Evolutionary conservation across 2,329 filamentous ascomycete species (phyloP).

Genomic region (Basipetospora chlamydospora): DNA sequence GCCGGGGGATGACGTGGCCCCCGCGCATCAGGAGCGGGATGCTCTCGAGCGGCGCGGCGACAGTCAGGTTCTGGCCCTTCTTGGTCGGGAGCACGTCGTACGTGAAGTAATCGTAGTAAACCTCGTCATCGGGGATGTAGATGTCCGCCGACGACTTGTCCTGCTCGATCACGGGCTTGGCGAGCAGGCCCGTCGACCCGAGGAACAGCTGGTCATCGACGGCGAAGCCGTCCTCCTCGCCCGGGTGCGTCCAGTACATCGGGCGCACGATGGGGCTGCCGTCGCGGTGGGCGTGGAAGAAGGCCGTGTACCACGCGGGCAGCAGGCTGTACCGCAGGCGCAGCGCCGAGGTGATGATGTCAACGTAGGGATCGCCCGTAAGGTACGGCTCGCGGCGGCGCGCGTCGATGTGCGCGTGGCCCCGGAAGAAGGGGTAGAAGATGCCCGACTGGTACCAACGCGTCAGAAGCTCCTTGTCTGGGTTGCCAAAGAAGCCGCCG

Average conservation of each 20-base stretch:
- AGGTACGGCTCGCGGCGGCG: conserved; percentile 90
- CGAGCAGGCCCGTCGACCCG: conserved; percentile 76
- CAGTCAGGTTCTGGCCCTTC: conserved; percentile 52
- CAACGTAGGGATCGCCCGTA: conserved; percentile 66
- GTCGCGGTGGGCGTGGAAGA: conserved; percentile 71
- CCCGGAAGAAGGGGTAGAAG: conserved; percentile 97
- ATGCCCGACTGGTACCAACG: conserved; percentile 95
- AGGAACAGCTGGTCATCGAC: conserved; percentile 92
- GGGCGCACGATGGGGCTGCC: conserved; percentile 81
- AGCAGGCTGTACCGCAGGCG: conserved; percentile 80
- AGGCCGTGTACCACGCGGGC: conserved; percentile 93
- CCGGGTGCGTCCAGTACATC: conserved; percentile 84
- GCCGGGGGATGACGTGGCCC: conserved; percentile 80
- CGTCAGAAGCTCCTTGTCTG: conserved; percentile 76
- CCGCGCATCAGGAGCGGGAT: conserved; percentile 86
- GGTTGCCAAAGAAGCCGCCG: conserved; percentile 95
- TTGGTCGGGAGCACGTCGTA: conserved; percentile 59
- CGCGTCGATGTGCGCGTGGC: conserved; percentile 91
- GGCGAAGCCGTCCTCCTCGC: conserved; percentile 71
- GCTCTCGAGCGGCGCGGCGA: conserved; percentile 68
- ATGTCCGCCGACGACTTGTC: conserved; percentile 59
- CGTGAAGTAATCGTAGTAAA: conserved; percentile 93
- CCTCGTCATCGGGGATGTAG: conserved; percentile 76
- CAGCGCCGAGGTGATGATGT: conserved; percentile 76
- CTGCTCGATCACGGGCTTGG: conserved; percentile 75